Evolutionary conservation across 768 basidiomycete species (phyloP), one percentile per base, ranked within the genome.

Genomic region (Russula sp.): DNA sequence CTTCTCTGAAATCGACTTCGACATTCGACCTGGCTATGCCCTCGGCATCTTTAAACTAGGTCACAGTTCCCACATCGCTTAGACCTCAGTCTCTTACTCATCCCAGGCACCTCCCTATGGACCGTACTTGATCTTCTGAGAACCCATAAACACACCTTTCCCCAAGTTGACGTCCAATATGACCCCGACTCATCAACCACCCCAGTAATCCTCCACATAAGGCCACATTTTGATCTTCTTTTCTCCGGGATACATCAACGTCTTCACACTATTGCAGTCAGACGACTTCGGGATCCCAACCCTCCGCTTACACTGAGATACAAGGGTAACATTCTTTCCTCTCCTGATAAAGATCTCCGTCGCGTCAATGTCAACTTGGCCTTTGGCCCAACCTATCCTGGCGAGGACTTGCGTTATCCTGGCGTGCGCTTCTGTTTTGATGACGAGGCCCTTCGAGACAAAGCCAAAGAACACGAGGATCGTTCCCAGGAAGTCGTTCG

Each of bases 341-440:
- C 86, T 7, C 73, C 77, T 0, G 78, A 82, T 29, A 82, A 87
- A 46, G 76, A 81, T 2, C 74, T 93, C 16, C 77, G 83, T 50
- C 81, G 85, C 46, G 78, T 87, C 2, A 80, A 78, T 35, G 86
- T 93, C 4, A 86, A 81, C 61, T 80, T 83, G 43, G 83, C 81
- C 16, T 92, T 93, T 72, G 90, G 90, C 2, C 91, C 90, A 1
- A 93, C 90, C 0, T 93, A 92, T 71, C 83, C 87, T 11, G 81
- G 81, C 32, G 87, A 90, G 60, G 86, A 87, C 65, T 73, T 92
- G 66, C 81, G 81, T 46, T 93, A 92, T 73, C 91, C 90, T 2
- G 90, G 90, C 0, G 77, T 93, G 38, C 86, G 85, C 81, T 93
- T 93, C 70, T 83, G 84, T 66, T 93, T 93, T 65, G 87, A 89